phyloP scores from a whole-genome alignment of 1,284 basidiomycete genomes.

The Entoloma clypeatum region DNA sequence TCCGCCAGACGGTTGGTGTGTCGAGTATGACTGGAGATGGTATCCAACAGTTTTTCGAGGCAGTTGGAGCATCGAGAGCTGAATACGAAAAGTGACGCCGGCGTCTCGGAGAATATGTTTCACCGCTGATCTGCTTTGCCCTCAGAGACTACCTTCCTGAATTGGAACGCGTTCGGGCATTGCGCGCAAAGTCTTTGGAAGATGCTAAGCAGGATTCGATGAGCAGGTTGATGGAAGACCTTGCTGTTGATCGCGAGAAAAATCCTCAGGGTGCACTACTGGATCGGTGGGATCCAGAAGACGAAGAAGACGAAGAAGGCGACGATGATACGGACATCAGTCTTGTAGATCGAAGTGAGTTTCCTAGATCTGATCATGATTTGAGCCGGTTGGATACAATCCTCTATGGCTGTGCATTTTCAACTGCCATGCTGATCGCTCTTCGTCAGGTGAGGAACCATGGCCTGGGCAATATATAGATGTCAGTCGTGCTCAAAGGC shows the following conservation, averaged over 20 bases:
- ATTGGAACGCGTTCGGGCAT: constrained; percentile 64
- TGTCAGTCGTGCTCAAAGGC: constrained; percentile 49
- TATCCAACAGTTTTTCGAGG: constrained; percentile 86
- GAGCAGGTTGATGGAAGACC: constrained; percentile 81
- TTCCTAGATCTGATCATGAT: constrained; percentile 11
- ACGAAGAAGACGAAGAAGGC: constrained; percentile 59
- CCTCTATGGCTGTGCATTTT: constrained; percentile 10
- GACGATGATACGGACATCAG: constrained; percentile 61
- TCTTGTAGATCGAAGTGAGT: constrained; percentile 67
- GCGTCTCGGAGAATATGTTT: constrained; percentile 2
- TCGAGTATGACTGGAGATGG: constrained; percentile 95
- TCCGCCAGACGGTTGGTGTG: constrained; percentile 83
- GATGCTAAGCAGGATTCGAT: constrained; percentile 78
- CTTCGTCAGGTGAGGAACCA: constrained; percentile 51
- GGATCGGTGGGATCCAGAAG: constrained; percentile 58
- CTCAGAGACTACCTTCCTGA: constrained; percentile 89
- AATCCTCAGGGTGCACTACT: constrained; percentile 51
- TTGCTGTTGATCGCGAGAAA: constrained; percentile 64
- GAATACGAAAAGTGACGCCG: constrained; percentile 80
- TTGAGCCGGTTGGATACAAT: constrained; percentile 5
- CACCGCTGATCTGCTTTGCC: constrained; percentile 1
- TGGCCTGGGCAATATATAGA: constrained; percentile 72
- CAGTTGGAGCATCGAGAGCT: constrained; percentile 81
- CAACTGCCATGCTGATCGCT: constrained; percentile 8
- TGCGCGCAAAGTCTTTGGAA: constrained; percentile 61